A percentile compares a stretch with the other conserved stretches of the same genome.
Conservation (phyloP, 495 filamentous ascomycete genomes). For the Penicillium alfredii region DNA sequence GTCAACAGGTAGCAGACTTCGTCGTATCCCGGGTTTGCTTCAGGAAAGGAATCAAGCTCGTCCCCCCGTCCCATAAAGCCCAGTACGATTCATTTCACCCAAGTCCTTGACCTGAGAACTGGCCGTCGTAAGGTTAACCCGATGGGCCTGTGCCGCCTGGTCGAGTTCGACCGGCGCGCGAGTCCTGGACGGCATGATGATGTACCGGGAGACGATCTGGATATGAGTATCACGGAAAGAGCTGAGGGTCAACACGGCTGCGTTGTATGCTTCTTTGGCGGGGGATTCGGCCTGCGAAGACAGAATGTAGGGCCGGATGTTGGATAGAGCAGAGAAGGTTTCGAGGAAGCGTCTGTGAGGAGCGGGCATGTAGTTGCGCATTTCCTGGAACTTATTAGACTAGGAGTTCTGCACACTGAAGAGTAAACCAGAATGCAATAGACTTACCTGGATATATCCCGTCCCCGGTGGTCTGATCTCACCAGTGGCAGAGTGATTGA, state of each 20-base stretch:
- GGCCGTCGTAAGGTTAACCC: conserved; percentile 29
- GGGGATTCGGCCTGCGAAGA: conserved; percentile 48
- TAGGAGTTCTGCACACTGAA: too few species aligned
- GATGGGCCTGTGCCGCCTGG: conserved; percentile 5
- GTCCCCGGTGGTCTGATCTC: conserved; percentile 43
- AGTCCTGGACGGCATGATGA: conserved; percentile 54
- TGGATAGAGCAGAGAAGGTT: conserved; percentile 65
- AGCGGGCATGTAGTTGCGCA: conserved; percentile 96
- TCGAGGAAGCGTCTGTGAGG: conserved; percentile 82
- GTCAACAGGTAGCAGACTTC: conserved; percentile 24
- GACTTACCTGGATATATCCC: conserved; percentile 32
- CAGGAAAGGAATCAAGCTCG: conserved; percentile 82
- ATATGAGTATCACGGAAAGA: conserved; percentile 86
- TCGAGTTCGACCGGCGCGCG: conserved; percentile 11
- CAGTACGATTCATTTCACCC: conserved; percentile 11
- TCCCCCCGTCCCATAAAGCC: conserved; percentile 79
- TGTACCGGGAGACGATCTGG: conserved; percentile 89
- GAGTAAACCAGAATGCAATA: too few species aligned
- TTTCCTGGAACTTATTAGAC: too few species aligned
- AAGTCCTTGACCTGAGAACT: conserved; percentile 19
- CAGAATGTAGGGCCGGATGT: conserved; percentile 76
- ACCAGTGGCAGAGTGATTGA: conserved; percentile 85
- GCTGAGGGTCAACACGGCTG: conserved; percentile 74
- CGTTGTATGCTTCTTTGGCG: conserved; percentile 76
- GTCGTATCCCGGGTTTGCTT: conserved; percentile 91